Conservation (phyloP, 805 yeast species). For the Saccharomycopsis fodiens region DNA sequence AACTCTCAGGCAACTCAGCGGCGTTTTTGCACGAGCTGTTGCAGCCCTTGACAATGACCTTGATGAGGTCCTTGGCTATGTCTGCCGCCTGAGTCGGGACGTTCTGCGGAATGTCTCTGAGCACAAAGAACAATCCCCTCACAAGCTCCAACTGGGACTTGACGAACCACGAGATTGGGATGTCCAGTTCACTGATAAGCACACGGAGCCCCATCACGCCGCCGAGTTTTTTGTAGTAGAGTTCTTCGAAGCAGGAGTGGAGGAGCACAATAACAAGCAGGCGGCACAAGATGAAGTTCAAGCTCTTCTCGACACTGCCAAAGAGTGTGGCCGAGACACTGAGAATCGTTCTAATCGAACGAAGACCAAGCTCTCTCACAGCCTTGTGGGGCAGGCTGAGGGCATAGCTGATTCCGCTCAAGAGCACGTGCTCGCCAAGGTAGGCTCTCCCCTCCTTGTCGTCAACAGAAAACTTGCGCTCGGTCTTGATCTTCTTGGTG, state of each 20-base stretch:
- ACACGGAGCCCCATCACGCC: slow-evolving; percentile 80
- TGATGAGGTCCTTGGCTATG: slow-evolving; percentile 60
- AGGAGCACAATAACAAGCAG: slow-evolving; percentile 73
- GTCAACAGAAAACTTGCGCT: slow-evolving; percentile 63
- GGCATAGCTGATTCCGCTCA: slow-evolving; percentile 72
- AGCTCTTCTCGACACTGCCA: slow-evolving; percentile 57
- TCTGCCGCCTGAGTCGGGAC: slow-evolving; percentile 74
- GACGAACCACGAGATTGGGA: slow-evolving; percentile 67
- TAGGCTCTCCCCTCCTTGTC: slow-evolving; percentile 73
- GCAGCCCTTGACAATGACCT: slow-evolving; percentile 57
- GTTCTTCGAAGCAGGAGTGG: slow-evolving; percentile 87
- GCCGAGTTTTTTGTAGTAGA: slow-evolving; percentile 77
- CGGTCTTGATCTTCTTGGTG: slow-evolving; percentile 56
- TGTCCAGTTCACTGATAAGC: slow-evolving; percentile 56
- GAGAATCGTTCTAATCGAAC: slow-evolving; percentile 55
- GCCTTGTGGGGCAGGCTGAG: slow-evolving; percentile 66
- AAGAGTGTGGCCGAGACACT: slow-evolving; percentile 48
- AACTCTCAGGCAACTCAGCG: slow-evolving; percentile 42
- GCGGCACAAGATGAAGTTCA: slow-evolving; percentile 67
- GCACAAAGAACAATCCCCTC: slow-evolving; percentile 79
- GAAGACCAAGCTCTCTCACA: slow-evolving; percentile 65
- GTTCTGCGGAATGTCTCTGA: slow-evolving; percentile 82
- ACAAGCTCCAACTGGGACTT: slow-evolving; percentile 77
- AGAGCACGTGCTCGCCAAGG: slow-evolving; percentile 60
- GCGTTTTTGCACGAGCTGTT: slow-evolving; percentile 54